Evolutionary conservation across 2,329 filamentous ascomycete species (phyloP).

Genomic region (Pseudogymnoascus verrucosus): DNA sequence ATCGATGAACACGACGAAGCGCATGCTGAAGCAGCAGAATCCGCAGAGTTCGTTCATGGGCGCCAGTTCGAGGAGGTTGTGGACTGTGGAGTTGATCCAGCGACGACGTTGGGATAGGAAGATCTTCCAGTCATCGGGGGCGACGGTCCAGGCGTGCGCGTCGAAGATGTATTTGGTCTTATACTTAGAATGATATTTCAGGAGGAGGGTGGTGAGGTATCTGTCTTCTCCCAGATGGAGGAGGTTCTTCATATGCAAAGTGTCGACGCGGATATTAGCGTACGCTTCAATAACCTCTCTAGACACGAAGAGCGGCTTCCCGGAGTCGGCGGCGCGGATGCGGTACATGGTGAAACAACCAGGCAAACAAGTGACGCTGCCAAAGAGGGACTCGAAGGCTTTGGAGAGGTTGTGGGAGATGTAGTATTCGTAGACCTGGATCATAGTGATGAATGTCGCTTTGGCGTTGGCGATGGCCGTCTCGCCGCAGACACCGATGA

Average conservation of each 20-base stretch:
- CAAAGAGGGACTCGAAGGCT: constrained; percentile 95
- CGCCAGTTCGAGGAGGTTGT: constrained; percentile 89
- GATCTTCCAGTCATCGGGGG: constrained; percentile 89
- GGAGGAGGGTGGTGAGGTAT: constrained; percentile 86
- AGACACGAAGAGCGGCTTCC: constrained; percentile 94
- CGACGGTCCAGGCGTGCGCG: constrained; percentile 87
- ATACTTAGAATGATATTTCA: constrained; percentile 88
- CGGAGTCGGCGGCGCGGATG: constrained; percentile 85
- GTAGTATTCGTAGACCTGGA: constrained; percentile 99
- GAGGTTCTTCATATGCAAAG: constrained; percentile 97
- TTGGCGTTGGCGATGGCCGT: constrained; percentile 91
- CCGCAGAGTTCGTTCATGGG: constrained; percentile 90
- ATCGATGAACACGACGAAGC: constrained; percentile 92
- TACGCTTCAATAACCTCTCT: constrained; percentile 84
- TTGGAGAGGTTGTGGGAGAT: constrained; percentile 97
- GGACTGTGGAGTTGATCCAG: constrained; percentile 99
- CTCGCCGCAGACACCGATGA: constrained; percentile 94
- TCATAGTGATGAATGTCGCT: constrained; percentile 92
- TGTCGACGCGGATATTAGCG: constrained; percentile 89
- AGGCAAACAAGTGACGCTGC: constrained; percentile 92
- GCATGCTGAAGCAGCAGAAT: constrained; percentile 98
- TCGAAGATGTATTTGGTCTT: constrained; percentile 98
- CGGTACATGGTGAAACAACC: constrained; percentile 99
- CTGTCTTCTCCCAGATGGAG: constrained; percentile 96
- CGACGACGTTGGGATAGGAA: constrained; percentile 94